A percentile compares a stretch with the other conserved stretches of the same genome.
phyloP scores from a whole-genome alignment of 495 filamentous ascomycete species.

The Cetradonia linearis region DNA sequence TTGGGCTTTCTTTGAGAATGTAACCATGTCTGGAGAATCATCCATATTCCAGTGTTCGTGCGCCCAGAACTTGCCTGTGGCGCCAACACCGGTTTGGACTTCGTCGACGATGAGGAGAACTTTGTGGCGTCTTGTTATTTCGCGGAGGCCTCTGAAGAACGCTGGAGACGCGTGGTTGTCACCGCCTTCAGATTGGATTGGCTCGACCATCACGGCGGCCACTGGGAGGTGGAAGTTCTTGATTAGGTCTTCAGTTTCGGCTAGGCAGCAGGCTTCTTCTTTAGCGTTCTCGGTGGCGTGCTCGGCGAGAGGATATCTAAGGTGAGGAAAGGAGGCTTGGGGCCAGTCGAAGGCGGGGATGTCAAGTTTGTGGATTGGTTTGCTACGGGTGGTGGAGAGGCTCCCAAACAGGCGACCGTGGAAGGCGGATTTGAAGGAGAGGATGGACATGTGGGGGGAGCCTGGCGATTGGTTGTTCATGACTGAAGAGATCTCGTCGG shows the following conservation, averaged over 20 bases:
- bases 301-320: constrained; percentile 86
- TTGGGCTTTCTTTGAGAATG: constrained; percentile 98
- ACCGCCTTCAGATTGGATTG: constrained; percentile 95
- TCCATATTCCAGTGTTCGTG: constrained; percentile 92
- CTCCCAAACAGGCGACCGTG: constrained; percentile 92
- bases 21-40: constrained; percentile 92
- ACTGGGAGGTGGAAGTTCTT: constrained; percentile 77
- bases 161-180: constrained; percentile 94
- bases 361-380: constrained; percentile 96
- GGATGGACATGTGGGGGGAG: constrained; percentile 74
- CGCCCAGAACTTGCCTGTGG: constrained; percentile 96
- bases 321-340: constrained; percentile 78
- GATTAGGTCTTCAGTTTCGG: constrained; percentile 81
- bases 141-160: constrained; percentile 86
- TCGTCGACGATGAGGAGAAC: constrained; percentile 96
- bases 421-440: constrained; percentile 90
- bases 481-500: constrained; percentile 62
- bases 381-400: constrained; percentile 86
- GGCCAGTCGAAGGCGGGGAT: constrained; percentile 99
- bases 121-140: constrained; percentile 72
- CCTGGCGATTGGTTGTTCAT: constrained; percentile 85
- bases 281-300: constrained; percentile 70
- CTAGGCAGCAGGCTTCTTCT: constrained; percentile 77
- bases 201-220: constrained; percentile 82
- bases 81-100: constrained; percentile 93